A percentile compares a stretch with the other conserved stretches of the same genome.
Evolutionary conservation across 306 rosid genomes (phyloP).

Genomic region (Bauhinia variegata): DNA sequence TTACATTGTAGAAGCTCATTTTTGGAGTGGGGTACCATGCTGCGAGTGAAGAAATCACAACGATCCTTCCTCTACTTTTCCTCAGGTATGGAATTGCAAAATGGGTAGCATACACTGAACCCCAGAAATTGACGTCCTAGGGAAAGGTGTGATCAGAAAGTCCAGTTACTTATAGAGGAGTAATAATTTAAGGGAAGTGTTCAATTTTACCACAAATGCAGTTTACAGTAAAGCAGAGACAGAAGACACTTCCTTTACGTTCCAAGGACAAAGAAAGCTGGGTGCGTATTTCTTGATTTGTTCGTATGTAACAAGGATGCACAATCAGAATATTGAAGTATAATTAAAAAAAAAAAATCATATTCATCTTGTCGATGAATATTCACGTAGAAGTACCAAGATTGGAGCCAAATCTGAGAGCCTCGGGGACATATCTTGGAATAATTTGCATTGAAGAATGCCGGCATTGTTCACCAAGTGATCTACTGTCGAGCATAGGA

Average conservation of each 20-base stretch:
- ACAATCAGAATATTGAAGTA: no score
- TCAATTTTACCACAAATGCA: no score
- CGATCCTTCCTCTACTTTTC: constrained; percentile 27
- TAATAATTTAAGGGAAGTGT: no score
- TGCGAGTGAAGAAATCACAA: constrained; percentile 14
- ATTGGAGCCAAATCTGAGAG: constrained; percentile 25
- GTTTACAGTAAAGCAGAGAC: no score
- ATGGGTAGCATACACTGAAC: constrained; percentile 25
- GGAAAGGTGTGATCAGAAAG: neutral
- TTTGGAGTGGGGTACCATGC: constrained; percentile 9
- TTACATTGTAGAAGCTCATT: constrained; percentile 23
- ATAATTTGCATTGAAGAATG: neutral
- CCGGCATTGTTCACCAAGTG: constrained; percentile 34
- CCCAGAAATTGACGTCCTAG: constrained; percentile 34
- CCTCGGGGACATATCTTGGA: neutral
- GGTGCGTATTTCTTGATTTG: no score
- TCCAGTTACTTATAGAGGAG: no score
- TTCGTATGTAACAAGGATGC: no score
- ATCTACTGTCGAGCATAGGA: constrained; percentile 12
- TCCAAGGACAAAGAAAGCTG: no score
- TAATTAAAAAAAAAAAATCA: no score
- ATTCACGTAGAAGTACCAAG: constrained; percentile 5
- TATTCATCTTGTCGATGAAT: no score
- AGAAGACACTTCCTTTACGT: no score
- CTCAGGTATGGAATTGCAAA: constrained; percentile 30